A percentile compares a stretch with the other conserved stretches of the same genome.
Evolutionary conservation across 2,329 filamentous ascomycete genomes (phyloP).

Genomic region (Fusarium albosuccineum): DNA sequence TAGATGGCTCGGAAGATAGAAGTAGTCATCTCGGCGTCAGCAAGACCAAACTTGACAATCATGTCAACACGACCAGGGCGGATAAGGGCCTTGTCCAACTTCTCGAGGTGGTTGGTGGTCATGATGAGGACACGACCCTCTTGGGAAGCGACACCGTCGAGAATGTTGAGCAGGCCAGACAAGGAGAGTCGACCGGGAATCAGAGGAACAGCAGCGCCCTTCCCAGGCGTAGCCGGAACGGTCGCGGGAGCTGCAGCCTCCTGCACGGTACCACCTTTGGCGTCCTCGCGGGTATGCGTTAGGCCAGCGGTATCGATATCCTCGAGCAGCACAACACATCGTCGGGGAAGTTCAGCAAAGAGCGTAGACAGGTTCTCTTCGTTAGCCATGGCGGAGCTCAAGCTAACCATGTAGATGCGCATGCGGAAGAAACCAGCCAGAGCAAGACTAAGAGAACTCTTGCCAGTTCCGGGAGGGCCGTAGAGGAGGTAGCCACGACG

Average conservation of each 20-base stretch:
- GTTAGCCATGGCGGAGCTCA: conserved; percentile 72
- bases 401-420: conserved; percentile 78
- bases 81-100: conserved; percentile 72
- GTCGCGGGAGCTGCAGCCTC: conserved; percentile 37
- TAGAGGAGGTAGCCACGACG: conserved; percentile 85
- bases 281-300: conserved; percentile 67
- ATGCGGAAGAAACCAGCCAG: conserved; percentile 78
- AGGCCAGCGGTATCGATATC: conserved; percentile 82
- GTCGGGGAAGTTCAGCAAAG: conserved; percentile 75
- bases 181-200: conserved; percentile 68
- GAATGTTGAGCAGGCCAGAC: conserved; percentile 83
- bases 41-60: conserved; percentile 67
- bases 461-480: conserved; percentile 85
- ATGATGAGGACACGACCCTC: conserved; percentile 74
- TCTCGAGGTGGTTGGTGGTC: conserved; percentile 75
- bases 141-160: conserved; percentile 78
- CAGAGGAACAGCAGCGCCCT: conserved; percentile 14
- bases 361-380: conserved; percentile 75
- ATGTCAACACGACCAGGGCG: conserved; percentile 73
- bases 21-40: conserved; percentile 65
- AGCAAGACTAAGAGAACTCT: conserved; percentile 78
- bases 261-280: conserved; percentile 44
- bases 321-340: conserved; percentile 80
- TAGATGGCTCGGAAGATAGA: conserved; percentile 72
- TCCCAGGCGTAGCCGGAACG: conserved; percentile 11